Evolutionary conservation across 2,329 filamentous ascomycete species (phyloP).

Genomic region (Aaosphaeria pasadenensis): DNA sequence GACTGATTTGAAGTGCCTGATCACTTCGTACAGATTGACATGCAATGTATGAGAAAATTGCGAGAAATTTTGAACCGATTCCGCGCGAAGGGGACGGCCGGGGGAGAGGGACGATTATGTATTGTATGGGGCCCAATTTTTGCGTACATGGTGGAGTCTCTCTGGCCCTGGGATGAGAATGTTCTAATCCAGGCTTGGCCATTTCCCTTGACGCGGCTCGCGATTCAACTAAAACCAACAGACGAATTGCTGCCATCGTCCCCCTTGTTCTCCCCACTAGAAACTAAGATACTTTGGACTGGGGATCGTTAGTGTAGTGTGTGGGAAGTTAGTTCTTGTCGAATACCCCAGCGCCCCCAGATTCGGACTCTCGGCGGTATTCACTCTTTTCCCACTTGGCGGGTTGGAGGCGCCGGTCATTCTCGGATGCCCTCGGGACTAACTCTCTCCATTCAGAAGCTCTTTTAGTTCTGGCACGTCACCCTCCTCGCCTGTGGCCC

Average conservation of each 20-base stretch:
- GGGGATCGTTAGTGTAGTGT: slow-evolving; percentile 1
- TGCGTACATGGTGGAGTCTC: slow-evolving; percentile 28
- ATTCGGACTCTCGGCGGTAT: slow-evolving; percentile 32
- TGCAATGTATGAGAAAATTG: slow-evolving; percentile 6
- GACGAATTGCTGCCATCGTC: too few relatives aligned
- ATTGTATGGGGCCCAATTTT: slow-evolving; percentile 15
- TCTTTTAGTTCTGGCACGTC: too few relatives aligned
- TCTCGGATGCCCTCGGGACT: slow-evolving; percentile 31
- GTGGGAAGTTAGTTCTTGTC: slow-evolving; percentile 32
- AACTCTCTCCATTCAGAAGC: too few relatives aligned
- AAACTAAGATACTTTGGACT: too few relatives aligned
- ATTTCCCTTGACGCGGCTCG: slow-evolving; percentile 34
- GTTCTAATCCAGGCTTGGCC: slow-evolving; percentile 22
- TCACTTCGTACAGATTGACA: too few relatives aligned
- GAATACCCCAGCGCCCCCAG: slow-evolving; percentile 35
- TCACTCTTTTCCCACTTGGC: slow-evolving; percentile 15
- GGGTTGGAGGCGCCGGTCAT: slow-evolving; percentile 20
- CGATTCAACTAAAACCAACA: too few relatives aligned
- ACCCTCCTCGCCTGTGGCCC: too few relatives aligned
- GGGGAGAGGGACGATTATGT: slow-evolving; percentile 32
- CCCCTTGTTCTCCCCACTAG: too few relatives aligned
- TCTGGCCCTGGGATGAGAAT: too few relatives aligned
- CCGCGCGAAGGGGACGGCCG: slow-evolving; percentile 14
- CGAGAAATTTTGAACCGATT: slow-evolving; percentile 3
- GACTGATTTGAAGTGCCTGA: too few relatives aligned